Conservation (phyloP, 2,329 filamentous ascomycete genomes). For the Verticillium tricorpus region DNA sequence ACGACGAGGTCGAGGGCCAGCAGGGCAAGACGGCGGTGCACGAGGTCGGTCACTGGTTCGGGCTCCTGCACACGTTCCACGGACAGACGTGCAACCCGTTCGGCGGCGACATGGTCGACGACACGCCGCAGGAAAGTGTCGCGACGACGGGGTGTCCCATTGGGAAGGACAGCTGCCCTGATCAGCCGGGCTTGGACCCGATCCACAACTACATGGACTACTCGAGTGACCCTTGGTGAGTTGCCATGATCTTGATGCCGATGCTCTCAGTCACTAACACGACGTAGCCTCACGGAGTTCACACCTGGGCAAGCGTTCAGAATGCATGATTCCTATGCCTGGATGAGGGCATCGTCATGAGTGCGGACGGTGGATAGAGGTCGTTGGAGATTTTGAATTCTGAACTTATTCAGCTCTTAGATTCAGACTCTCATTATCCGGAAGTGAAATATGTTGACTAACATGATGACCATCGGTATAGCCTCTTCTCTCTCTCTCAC, state of each 20-base stretch:
- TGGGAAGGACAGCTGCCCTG: constrained; percentile 17
- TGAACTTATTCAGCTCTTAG: too few relatives aligned
- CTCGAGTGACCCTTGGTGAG: constrained; percentile 26
- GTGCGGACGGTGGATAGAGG: neutral
- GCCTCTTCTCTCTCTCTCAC: too few relatives aligned
- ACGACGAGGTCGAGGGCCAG: constrained; percentile 16
- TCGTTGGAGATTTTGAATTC: neutral
- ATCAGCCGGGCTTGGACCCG: constrained; percentile 15
- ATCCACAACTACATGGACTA: constrained; percentile 22
- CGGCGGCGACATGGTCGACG: constrained; percentile 28
- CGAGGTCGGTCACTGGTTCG: constrained; percentile 16
- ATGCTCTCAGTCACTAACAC: too few relatives aligned
- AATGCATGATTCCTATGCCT: constrained; percentile 4
- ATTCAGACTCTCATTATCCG: too few relatives aligned
- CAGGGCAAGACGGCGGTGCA: constrained; percentile 23
- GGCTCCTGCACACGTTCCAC: constrained; percentile 16
- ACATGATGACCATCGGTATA: too few relatives aligned
- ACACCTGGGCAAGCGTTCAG: constrained; percentile 7
- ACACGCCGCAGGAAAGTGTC: constrained; percentile 23
- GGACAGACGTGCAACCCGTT: constrained; percentile 22
- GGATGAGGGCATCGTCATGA: neutral
- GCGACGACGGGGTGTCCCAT: constrained; percentile 6
- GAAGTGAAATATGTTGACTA: too few relatives aligned
- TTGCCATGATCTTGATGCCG: neutral
- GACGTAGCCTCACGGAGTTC: constrained; percentile 2